Percentiles rank a stretch among this genome's conserved stretches.
These are phyloP conservation scores for Phaffomyces antillensis DNA, from an alignment of 805 yeast species.

Conservation along the genomic window DNA sequence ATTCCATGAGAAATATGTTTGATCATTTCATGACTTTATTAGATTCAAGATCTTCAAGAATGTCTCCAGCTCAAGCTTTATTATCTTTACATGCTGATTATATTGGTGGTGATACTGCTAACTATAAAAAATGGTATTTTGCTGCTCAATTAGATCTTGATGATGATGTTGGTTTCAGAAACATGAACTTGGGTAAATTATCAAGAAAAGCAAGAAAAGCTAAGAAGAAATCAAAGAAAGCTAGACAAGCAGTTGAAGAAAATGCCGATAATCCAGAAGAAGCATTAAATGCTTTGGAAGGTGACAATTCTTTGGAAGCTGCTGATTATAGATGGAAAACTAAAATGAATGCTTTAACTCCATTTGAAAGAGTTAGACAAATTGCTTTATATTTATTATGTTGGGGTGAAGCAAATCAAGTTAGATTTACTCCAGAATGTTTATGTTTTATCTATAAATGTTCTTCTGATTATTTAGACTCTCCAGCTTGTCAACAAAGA, in stretches of 20 bases:
- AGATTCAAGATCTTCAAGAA: constrained; percentile 80
- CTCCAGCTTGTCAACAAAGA: constrained; percentile 88
- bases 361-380: constrained; percentile 77
- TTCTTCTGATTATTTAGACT: constrained; percentile 81
- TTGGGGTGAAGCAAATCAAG: constrained; percentile 93
- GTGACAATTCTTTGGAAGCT: constrained; percentile 80
- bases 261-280: constrained; percentile 58
- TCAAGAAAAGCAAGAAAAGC: constrained; percentile 78
- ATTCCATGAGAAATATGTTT: constrained; percentile 86
- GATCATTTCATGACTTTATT: constrained; percentile 80
- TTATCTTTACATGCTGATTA: constrained; percentile 80
- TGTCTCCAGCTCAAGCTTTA: constrained; percentile 85
- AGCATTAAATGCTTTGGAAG: constrained; percentile 59
- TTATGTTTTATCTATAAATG: constrained; percentile 93
- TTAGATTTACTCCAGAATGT: constrained; percentile 86
- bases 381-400: constrained; percentile 65
- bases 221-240: constrained; percentile 72
- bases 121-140: constrained; percentile 82
- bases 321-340: constrained; percentile 80
- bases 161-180: constrained; percentile 76
- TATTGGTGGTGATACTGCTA: constrained; percentile 82
- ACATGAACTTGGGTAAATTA: constrained; percentile 69
- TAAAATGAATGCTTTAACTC: constrained; percentile 61
- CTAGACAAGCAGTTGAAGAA: constrained; percentile 61
- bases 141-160: constrained; percentile 86